phyloP scores from a whole-genome alignment of 345 rosid species.

The Euphorbia lathyris region DNA sequence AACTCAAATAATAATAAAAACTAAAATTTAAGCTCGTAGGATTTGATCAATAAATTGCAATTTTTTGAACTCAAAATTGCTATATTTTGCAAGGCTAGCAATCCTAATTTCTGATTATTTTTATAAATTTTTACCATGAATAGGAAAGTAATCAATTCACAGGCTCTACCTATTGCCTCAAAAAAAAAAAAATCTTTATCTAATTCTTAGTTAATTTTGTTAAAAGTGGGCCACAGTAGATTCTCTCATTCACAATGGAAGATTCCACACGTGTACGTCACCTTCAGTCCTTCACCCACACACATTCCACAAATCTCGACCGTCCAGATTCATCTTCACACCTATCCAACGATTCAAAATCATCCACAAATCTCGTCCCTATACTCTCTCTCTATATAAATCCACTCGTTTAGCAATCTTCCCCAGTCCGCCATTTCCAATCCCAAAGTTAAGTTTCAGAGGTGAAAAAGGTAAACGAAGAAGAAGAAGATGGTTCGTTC shows the following conservation, averaged over 20 bases:
- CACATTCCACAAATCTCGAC: slow-evolving; percentile 15
- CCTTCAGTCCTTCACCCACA: background rate
- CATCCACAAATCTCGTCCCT: slow-evolving; percentile 3
- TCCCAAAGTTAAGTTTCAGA: background rate
- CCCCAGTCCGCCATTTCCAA: background rate
- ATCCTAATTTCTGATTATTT: no score
- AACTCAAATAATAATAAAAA: no score
- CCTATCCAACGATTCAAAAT: slow-evolving; percentile 18
- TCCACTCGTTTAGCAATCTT: background rate
- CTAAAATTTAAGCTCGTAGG: no score
- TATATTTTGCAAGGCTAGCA: no score
- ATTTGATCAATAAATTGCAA: background rate
- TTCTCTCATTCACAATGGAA: background rate
- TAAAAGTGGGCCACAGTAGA: slow-evolving; percentile 15
- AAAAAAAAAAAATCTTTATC: background rate
- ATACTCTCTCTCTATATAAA: slow-evolving; percentile 22
- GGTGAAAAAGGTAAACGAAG: background rate
- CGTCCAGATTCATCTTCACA: background rate
- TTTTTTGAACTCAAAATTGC: background rate
- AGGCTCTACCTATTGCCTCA: slow-evolving; percentile 2
- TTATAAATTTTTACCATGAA: background rate
- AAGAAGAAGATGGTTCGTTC: slow-evolving; percentile 11
- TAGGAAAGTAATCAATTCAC: no score
- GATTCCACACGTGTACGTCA: background rate
- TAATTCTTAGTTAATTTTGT: background rate